These are phyloP conservation scores for Solanum stenotomum DNA, from an alignment of 257 asterid species.

Conservation along the genomic window DNA sequence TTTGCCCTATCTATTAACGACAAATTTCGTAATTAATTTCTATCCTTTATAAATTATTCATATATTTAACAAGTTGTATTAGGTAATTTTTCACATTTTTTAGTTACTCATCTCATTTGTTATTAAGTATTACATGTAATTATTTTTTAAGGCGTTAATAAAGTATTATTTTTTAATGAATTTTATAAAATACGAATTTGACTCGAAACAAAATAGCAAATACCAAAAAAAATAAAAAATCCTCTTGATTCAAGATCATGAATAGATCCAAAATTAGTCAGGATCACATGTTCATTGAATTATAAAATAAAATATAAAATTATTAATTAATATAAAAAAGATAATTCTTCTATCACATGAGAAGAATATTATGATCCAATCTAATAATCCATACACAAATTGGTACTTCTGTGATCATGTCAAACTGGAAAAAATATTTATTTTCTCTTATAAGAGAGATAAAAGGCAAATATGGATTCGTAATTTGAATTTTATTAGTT, in stretches of 20 bases:
- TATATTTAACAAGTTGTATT: neutral
- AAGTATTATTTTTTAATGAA: accelerated
- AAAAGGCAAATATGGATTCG: neutral
- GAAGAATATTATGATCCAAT: neutral
- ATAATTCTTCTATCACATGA: neutral
- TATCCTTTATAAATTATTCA: neutral
- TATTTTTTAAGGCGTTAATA: neutral
- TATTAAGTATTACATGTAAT: neutral
- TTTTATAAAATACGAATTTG: neutral
- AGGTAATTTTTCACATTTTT: neutral
- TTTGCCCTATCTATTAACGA: neutral
- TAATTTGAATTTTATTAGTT: neutral
- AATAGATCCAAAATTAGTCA: neutral
- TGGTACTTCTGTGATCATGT: neutral
- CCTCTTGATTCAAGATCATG: neutral
- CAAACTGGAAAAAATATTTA: neutral
- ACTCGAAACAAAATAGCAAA: too few species aligned
- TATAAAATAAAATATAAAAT: neutral
- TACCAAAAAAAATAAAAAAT: neutral
- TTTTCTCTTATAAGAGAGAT: neutral
- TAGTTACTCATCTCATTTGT: neutral
- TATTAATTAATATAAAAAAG: neutral
- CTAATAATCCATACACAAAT: neutral
- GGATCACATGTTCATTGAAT: neutral
- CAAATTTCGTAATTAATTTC: neutral